Evolutionary conservation across 306 rosid genomes (phyloP), one percentile per base, ranked within the genome.

Genomic region (Cucumis hystrix): DNA sequence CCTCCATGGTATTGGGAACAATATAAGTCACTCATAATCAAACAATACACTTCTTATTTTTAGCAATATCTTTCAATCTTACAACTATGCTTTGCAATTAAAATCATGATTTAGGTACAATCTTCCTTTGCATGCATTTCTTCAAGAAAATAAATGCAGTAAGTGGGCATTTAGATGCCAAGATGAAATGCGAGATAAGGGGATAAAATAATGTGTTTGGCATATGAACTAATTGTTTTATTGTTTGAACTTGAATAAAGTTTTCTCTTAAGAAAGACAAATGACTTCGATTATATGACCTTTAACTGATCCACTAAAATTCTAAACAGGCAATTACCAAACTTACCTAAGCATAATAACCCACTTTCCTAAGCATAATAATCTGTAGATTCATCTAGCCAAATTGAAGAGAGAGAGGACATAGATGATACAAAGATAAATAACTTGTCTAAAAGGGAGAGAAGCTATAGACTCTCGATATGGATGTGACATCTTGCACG

Each of bases 1-100:
- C 82, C 84, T 85, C 87, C 73, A 76, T 68, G 79, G 77, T 93
- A 84, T 91, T 81, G 92, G 91, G 89, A 88, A 90, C 83, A 85
- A 63, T 91, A 85, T 80, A 84, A 58, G 61, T 84, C 55, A 83
- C 87, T 89, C 83, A 87, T 57, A 60, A 81, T 80, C 86, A 86
- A 84, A 77, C 14, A 79, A 57, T 87, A 84, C 85, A n/a, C 84
- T 81, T 77, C 70, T 72, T 83, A 86, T 85, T 87, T 1, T 80
- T 72, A 54, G 84, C 90, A 82, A 79, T 77, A 84, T 80, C 85
- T 21, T 45, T 65, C 71, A 35, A 17, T 65, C 49, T 25, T 37
- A 37, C 80, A 78, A 84, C 64, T 40, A 15, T 52, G 57, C 57
- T 66, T 83, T 78, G 79, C 83, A 84, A 62, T 54, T 15, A 15